Evolutionary conservation across 768 basidiomycete genomes (phyloP), one percentile per base, ranked within the genome.

Genomic region (Strobilomyces dryophilus): DNA sequence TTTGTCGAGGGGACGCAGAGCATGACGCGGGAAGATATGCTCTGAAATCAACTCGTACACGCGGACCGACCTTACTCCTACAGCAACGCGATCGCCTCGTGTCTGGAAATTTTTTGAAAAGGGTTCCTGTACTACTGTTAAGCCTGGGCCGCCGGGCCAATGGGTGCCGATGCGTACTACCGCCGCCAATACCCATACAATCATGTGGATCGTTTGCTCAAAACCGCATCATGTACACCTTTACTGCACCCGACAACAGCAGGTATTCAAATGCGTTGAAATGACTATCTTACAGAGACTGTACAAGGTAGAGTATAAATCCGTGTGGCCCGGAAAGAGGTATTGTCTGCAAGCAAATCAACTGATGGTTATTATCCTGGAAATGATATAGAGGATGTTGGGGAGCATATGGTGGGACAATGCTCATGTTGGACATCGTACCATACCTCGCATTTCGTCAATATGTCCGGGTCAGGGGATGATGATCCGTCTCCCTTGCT

Each of bases 401-500:
- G 36, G 2, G 39, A 20, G 3, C 27, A 2, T 15, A 37, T 21
- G 8, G 12, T 27, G 11, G 52, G 44, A 17, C 56, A 49, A 1
- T 5, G 20, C 9, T 53, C 55, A 35, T 6, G 5, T 17, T 35
- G 27, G 17, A 34, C 5, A 5, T 51, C 51, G 2, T 41, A 8
- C 62, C 65, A 67, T 14, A 66, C 63, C 15, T 54, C 62, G 39
- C 36, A 15, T 36, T 24, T 55, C 24, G 65, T 65, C 56, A 66
- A 40, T 18, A 56, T 26, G 41, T 66, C 64, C 40, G 36, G 51
- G 48, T 54, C 56, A 18, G 39, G 4, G 39, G 27, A 21, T 9
- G 9, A 21, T 11, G 27, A 2, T 10, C 6, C 49, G 20, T 57
- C 37, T 10, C 34, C 55, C 29, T 37, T 45, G 40, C n/a, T 10